Conservation (phyloP, 495 filamentous ascomycete genomes). For the Talaromyces liani region DNA sequence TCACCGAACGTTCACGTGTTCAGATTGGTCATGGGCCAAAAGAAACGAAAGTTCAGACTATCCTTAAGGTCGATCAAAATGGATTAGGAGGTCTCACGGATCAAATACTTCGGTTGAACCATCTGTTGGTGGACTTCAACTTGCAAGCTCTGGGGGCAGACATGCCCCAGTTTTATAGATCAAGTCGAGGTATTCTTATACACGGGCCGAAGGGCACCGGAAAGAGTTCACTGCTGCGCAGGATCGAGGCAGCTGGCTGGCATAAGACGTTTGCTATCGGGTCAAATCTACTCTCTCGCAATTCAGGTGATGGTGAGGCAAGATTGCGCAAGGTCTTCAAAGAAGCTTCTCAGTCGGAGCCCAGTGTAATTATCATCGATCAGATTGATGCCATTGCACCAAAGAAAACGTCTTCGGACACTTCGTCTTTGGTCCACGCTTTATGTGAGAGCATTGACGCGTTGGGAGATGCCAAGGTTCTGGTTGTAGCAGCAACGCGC, state of each 20-base stretch:
- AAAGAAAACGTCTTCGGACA: slow-evolving; percentile 41
- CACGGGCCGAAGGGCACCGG: slow-evolving; percentile 81
- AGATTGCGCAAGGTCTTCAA: slow-evolving; percentile 64
- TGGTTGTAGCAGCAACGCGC: slow-evolving; percentile 68
- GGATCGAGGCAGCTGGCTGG: slow-evolving; percentile 63
- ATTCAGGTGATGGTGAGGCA: slow-evolving; percentile 33
- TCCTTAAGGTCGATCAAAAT: slow-evolving; percentile 20
- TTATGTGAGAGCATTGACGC: slow-evolving; percentile 39
- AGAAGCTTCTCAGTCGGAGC: slow-evolving; percentile 61
- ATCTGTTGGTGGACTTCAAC: slow-evolving; percentile 55
- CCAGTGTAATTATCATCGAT: slow-evolving; percentile 79
- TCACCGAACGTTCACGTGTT: slow-evolving; percentile 26
- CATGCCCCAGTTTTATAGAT: slow-evolving; percentile 37
- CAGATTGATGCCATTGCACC: slow-evolving; percentile 68
- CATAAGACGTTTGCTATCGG: slow-evolving; percentile 55
- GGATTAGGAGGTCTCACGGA: slow-evolving; percentile 57
- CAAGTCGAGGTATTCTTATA: slow-evolving; percentile 56
- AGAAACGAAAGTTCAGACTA: slow-evolving; percentile 7
- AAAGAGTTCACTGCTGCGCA: slow-evolving; percentile 63
- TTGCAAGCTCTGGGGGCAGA: slow-evolving; percentile 18
- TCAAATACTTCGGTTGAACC: slow-evolving; percentile 59
- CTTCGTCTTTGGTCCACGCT: slow-evolving; percentile 25
- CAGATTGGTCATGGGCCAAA: slow-evolving; percentile 22
- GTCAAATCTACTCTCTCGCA: slow-evolving; percentile 42
- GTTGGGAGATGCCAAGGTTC: slow-evolving; percentile 39